Conservation (phyloP, 148 eudicot genomes). For the Pouteria glomerata region DNA sequence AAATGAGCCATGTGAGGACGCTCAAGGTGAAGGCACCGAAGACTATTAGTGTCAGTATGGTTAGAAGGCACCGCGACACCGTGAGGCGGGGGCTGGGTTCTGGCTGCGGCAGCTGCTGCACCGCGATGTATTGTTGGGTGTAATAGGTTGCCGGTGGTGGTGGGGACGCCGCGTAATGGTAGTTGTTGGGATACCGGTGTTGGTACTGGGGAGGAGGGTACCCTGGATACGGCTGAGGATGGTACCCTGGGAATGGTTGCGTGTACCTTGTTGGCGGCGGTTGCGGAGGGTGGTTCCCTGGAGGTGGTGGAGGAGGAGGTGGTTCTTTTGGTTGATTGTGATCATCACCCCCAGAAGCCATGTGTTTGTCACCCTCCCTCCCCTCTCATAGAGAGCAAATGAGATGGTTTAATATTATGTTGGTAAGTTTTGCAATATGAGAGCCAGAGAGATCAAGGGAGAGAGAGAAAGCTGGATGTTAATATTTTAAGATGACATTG, state of each 20-base stretch:
- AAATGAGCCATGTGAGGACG: neutral
- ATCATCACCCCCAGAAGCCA: neutral
- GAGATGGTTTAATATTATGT: neutral
- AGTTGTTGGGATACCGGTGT: neutral
- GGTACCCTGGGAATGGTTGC: neutral
- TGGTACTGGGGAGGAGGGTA: neutral
- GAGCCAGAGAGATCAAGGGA: neutral
- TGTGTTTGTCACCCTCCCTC: neutral
- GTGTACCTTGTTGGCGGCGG: neutral
- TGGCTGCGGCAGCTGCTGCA: no score
- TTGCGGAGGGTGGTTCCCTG: neutral
- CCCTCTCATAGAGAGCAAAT: neutral
- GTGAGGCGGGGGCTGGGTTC: neutral
- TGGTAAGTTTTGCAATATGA: neutral
- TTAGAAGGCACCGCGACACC: neutral
- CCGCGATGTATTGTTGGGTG: neutral
- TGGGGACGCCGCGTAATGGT: neutral
- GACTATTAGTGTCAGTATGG: neutral
- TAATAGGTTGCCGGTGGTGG: neutral
- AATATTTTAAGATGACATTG: neutral
- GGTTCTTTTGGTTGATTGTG: neutral
- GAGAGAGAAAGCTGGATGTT: neutral
- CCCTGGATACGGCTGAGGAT: neutral
- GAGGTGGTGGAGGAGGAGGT: neutral
- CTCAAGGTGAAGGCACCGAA: neutral